Evolutionary conservation across 192 early-diverging fungal species (phyloP).

Genomic region (Coemansia biformis): DNA sequence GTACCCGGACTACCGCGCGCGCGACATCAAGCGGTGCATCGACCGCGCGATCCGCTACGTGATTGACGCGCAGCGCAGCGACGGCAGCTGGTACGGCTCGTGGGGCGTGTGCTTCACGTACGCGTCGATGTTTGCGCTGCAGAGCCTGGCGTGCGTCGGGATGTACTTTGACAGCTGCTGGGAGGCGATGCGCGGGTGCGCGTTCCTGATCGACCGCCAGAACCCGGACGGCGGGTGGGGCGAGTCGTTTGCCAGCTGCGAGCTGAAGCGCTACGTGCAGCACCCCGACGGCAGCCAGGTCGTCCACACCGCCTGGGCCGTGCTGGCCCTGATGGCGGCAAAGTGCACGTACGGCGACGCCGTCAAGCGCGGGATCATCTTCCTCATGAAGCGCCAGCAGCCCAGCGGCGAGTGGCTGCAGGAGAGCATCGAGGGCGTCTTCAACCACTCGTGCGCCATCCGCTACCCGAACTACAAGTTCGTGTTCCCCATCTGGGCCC

Average conservation of each 20-base stretch:
- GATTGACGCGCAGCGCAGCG: conserved; percentile 59
- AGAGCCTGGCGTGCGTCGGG: conserved; percentile 76
- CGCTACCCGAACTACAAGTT: conserved; percentile 95
- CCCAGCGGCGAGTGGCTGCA: conserved; percentile 93
- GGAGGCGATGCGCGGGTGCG: conserved; percentile 69
- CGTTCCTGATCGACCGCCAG: conserved; percentile 89
- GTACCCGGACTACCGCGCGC: conserved; percentile 73
- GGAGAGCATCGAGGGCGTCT: conserved; percentile 96
- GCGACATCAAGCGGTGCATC: conserved; percentile 67
- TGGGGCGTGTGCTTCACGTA: conserved; percentile 99
- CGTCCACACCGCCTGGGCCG: conserved; percentile 83
- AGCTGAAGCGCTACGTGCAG: conserved; percentile 36
- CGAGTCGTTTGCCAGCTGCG: conserved; percentile 76
- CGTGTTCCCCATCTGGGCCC: conserved; percentile 86
- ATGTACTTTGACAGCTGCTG: conserved; percentile 76
- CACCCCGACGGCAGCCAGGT: conserved; percentile 72
- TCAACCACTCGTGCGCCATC: conserved; percentile 85
- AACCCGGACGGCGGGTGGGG: conserved; percentile 95
- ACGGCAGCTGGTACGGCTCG: conserved; percentile 91
- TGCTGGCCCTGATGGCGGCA: conserved; percentile 86
- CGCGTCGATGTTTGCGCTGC: conserved; percentile 86
- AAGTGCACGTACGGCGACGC: conserved; percentile 68
- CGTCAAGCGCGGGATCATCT: conserved; percentile 57
- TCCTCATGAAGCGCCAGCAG: conserved; percentile 83
- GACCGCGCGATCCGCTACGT: conserved; percentile 73